phyloP scores from a whole-genome alignment of 2,329 filamentous ascomycete genomes.

The Diaporthe longicolla region DNA sequence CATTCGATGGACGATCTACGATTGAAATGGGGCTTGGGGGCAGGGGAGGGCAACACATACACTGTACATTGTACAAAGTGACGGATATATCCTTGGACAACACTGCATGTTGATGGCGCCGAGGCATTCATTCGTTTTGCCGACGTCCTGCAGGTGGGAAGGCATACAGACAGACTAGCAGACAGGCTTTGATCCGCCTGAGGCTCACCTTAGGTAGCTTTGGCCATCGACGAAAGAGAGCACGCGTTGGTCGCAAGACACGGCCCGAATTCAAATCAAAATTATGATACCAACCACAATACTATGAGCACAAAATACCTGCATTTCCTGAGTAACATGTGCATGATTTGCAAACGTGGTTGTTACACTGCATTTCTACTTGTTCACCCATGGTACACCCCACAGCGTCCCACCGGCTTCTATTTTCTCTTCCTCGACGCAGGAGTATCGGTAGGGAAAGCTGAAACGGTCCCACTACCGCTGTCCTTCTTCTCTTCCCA shows the following conservation, averaged over 20 bases:
- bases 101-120: conserved; percentile 32
- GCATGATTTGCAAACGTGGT: neutral
- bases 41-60: neutral
- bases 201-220: conserved; percentile 32
- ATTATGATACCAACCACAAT: neutral
- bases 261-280: conserved; percentile 19
- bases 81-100: conserved; percentile 38
- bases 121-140: conserved; percentile 36
- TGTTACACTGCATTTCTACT: neutral
- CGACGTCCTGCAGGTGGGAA: conserved; percentile 1
- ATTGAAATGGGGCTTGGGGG: neutral
- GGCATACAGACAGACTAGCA: conserved; percentile 13
- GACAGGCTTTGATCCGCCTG: conserved; percentile 8
- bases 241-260: neutral
- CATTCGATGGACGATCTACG: conserved; percentile 16
- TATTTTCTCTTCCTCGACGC: conserved; percentile 52
- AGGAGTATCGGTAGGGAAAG: conserved; percentile 45
- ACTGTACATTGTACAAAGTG: conserved; percentile 22
- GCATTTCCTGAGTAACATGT: neutral
- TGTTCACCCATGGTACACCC: neutral
- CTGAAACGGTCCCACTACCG: no score
- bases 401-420: conserved; percentile 24
- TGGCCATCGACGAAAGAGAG: neutral
- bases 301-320: neutral
- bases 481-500: conserved; percentile 75